Evolutionary conservation across 1,284 basidiomycete genomes (phyloP).

Genomic region (Cutaneotrichosporon cutaneum): DNA sequence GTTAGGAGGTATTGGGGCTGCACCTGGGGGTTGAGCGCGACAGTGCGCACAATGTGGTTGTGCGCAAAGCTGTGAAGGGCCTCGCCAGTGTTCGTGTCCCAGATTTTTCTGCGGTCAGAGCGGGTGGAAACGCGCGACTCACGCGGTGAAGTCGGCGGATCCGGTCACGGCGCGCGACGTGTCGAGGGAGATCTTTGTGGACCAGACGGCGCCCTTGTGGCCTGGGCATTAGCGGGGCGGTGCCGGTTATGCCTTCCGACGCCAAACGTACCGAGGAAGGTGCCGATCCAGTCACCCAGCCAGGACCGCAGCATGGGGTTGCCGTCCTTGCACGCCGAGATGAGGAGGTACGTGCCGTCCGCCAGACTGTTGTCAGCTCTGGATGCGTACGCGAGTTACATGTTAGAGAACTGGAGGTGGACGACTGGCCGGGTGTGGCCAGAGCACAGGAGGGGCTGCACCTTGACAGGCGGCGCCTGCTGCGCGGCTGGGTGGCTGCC

Average conservation of each 20-base stretch:
- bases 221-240: slow-evolving; percentile 49
- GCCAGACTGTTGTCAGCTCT: slow-evolving; percentile 53
- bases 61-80: slow-evolving; percentile 90
- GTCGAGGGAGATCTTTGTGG: slow-evolving; percentile 86
- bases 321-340: slow-evolving; percentile 94
- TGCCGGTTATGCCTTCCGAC: background rate
- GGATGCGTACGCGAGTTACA: slow-evolving; percentile 33
- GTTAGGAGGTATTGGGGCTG: slow-evolving; percentile 53
- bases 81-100: slow-evolving; percentile 91
- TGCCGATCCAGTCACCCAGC: slow-evolving; percentile 99
- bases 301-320: slow-evolving; percentile 94
- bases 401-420: slow-evolving; percentile 82
- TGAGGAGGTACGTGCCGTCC: slow-evolving; percentile 79
- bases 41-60: slow-evolving; percentile 95
- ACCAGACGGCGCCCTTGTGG: slow-evolving; percentile 99
- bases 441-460: slow-evolving; percentile 57
- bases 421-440: slow-evolving; percentile 75
- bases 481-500: slow-evolving; percentile 1
- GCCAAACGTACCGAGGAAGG: slow-evolving; percentile 68
- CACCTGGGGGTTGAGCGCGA: slow-evolving; percentile 63
- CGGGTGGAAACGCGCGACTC: slow-evolving; percentile 48
- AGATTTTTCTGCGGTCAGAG: slow-evolving; percentile 71
- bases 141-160: slow-evolving; percentile 97
- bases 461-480: slow-evolving; percentile 34
- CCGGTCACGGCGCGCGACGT: slow-evolving; percentile 84